A percentile compares a stretch with the other conserved stretches of the same genome.
Evolutionary conservation across 345 rosid genomes (phyloP).

Genomic region (Anacardium occidentale): DNA sequence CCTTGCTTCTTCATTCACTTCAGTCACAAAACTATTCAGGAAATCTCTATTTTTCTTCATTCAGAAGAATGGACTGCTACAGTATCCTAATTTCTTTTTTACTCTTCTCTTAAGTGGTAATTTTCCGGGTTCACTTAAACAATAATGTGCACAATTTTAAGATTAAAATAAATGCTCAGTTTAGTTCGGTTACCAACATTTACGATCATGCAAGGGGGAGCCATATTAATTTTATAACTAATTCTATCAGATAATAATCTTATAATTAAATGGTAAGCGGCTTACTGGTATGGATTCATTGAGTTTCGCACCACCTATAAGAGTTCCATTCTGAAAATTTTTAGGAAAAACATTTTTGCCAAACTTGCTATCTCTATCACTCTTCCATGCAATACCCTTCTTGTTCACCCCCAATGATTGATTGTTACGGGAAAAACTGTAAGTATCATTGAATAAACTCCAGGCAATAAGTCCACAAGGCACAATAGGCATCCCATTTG

Average conservation of each 20-base stretch:
- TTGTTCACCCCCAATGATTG: conserved; percentile 53
- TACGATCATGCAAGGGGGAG: not conserved
- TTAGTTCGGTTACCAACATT: not conserved
- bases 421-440: conserved; percentile 50
- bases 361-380: conserved; percentile 90
- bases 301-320: conserved; percentile 62
- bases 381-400: conserved; percentile 83
- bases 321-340: conserved; percentile 68
- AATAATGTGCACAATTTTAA: no score
- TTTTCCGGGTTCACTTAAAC: no score
- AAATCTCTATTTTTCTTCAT: no score
- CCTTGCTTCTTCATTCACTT: no score
- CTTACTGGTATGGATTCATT: conserved; percentile 58
- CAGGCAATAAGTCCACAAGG: conserved; percentile 99
- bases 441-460: conserved; percentile 97
- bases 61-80: no score
- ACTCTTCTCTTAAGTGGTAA: no score
- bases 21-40: no score
- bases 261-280: conserved; percentile 5
- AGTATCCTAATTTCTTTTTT: no score
- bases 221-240: not conserved
- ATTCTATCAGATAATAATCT: not conserved
- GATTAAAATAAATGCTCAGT: not conserved
- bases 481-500: conserved; percentile 46
- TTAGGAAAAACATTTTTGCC: conserved; percentile 74